phyloP scores from a whole-genome alignment of 2,329 filamentous ascomycete species.

The Drechslerella stenobrocha region DNA sequence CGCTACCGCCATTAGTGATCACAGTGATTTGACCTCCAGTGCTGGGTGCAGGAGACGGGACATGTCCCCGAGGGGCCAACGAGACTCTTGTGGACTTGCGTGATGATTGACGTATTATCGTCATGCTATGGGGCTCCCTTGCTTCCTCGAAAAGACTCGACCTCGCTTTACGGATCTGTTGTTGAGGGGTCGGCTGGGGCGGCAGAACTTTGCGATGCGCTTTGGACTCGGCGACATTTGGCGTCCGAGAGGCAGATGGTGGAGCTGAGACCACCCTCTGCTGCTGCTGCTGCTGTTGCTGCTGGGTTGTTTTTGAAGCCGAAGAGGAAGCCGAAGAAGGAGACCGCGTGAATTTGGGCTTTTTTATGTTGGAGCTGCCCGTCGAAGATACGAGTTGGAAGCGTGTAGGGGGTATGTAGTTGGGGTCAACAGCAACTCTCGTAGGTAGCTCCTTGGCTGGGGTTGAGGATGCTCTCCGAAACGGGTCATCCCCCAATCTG shows the following conservation, averaged over 20 bases:
- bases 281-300: constrained; percentile 5
- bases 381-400: constrained; percentile 44
- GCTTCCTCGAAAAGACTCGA: constrained; percentile 45
- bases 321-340: constrained; percentile 36
- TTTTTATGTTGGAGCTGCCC: constrained; percentile 35
- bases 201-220: constrained; percentile 20
- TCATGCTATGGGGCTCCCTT: constrained; percentile 47
- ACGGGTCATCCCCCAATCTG: constrained; percentile 35
- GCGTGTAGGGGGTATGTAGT: constrained; percentile 41
- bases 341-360: constrained; percentile 42
- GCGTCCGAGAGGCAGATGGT: constrained; percentile 24
- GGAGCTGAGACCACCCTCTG: constrained; percentile 37
- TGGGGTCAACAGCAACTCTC: constrained; percentile 37
- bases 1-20: constrained; percentile 29
- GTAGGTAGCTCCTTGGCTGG: constrained; percentile 39
- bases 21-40: constrained; percentile 39
- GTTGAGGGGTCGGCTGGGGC: constrained; percentile 31
- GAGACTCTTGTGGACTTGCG: constrained; percentile 46
- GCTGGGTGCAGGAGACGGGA: constrained; percentile 39
- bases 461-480: constrained; percentile 41
- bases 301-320: constrained; percentile 29
- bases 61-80: constrained; percentile 34
- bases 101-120: constrained; percentile 43
- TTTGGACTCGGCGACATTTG: constrained; percentile 28
- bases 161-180: constrained; percentile 41